phyloP scores from a whole-genome alignment of 768 basidiomycete genomes.

The Amanita polypyramis region DNA sequence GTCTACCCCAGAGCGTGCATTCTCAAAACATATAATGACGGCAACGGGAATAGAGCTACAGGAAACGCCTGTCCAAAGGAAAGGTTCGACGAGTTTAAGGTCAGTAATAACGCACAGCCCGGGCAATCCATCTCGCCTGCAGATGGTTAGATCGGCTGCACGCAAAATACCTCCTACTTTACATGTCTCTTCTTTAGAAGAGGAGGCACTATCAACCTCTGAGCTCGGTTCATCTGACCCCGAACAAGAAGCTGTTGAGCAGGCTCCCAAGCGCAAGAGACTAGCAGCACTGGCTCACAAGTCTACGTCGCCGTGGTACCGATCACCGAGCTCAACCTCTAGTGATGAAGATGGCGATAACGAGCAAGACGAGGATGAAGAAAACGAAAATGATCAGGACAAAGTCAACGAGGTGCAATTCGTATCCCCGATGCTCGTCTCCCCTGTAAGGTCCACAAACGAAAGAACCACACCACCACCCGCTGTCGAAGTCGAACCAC shows the following conservation, averaged over 20 bases:
- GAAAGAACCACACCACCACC: neutral
- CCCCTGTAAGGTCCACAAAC: neutral
- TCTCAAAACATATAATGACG: neutral
- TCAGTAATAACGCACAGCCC: neutral
- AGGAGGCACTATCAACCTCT: neutral
- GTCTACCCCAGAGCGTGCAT: neutral
- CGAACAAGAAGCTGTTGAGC: neutral
- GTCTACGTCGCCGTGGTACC: neutral
- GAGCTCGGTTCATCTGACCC: slow-evolving; percentile 8
- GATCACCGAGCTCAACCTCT: neutral
- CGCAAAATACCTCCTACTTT: slow-evolving; percentile 2
- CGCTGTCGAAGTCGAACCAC: slow-evolving; percentile 14
- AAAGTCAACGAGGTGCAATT: neutral
- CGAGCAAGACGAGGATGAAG: neutral
- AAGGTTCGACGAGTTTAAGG: neutral
- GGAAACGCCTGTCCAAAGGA: neutral
- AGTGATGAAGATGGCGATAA: neutral
- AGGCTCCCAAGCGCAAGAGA: neutral
- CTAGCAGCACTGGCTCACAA: neutral
- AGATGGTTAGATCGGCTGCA: slow-evolving; percentile 8
- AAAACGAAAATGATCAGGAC: neutral
- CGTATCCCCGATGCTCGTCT: neutral
- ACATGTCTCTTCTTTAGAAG: neutral
- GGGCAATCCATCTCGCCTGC: too few species aligned
- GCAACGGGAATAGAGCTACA: neutral